phyloP scores from a whole-genome alignment of 2,329 filamentous ascomycete genomes.

The Aspergillus sp. region DNA sequence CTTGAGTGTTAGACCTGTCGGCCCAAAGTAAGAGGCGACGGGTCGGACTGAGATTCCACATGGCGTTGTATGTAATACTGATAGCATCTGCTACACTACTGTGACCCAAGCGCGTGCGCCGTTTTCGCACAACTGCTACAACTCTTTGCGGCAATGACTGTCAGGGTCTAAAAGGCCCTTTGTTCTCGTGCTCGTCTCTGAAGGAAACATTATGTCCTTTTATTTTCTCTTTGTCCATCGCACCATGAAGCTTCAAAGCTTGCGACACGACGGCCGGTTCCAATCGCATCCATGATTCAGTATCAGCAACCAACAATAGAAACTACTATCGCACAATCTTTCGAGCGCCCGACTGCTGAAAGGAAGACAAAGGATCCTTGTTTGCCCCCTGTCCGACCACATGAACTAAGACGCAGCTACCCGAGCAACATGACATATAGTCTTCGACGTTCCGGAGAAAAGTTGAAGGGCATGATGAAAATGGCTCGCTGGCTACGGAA shows the following conservation, averaged over 20 bases:
- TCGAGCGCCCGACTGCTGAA: conserved; percentile 1
- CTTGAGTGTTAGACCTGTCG: too few relatives aligned
- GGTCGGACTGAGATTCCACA: neutral
- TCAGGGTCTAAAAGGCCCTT: conserved; percentile 25
- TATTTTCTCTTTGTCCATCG: conserved; percentile 12
- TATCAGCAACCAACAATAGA: conserved; percentile 6
- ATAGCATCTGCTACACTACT: conserved; percentile 19
- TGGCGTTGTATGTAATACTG: conserved; percentile 23
- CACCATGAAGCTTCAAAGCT: conserved; percentile 17
- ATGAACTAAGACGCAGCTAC: conserved; percentile 3
- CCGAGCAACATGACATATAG: conserved; percentile 21
- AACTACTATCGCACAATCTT: neutral
- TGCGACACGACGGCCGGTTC: conserved; percentile 8
- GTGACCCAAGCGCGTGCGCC: conserved; percentile 28
- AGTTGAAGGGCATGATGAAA: conserved; percentile 22
- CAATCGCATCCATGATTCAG: conserved; percentile 10
- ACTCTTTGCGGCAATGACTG: conserved; percentile 12
- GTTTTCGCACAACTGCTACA: conserved; percentile 18
- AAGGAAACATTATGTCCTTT: conserved; percentile 16
- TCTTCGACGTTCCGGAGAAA: conserved; percentile 23
- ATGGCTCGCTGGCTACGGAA: conserved; percentile 21
- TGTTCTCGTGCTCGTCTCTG: conserved; percentile 4
- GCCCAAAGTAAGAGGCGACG: neutral
- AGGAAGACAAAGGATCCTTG: neutral
- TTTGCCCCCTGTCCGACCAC: neutral